Conservation (phyloP, 1,139 yeast species). For the Barnettozyma hawaiiensis region DNA sequence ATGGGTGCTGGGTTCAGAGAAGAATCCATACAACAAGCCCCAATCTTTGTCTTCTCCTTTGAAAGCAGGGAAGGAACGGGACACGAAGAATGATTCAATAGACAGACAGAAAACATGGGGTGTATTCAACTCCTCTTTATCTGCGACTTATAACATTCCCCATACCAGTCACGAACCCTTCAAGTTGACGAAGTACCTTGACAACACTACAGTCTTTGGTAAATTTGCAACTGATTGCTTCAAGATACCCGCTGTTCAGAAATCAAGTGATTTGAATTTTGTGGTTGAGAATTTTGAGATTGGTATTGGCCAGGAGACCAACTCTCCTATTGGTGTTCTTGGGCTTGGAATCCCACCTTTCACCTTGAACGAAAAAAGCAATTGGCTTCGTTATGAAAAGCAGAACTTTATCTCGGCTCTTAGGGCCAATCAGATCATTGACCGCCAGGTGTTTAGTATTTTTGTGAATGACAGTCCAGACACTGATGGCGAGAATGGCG, state of each 20-base stretch:
- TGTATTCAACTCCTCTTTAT: constrained; percentile 32
- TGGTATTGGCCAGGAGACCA: constrained; percentile 51
- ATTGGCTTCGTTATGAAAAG: constrained; percentile 28
- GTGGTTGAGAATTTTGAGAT: constrained; percentile 34
- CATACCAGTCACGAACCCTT: constrained; percentile 5
- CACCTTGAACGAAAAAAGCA: constrained; percentile 7
- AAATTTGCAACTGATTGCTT: constrained; percentile 52
- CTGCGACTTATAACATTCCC: constrained; percentile 32
- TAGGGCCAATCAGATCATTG: constrained; percentile 41
- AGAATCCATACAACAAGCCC: constrained; percentile 27
- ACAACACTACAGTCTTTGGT: constrained; percentile 52
- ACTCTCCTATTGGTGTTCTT: constrained; percentile 48
- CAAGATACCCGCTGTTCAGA: constrained; percentile 23
- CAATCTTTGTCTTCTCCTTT: background rate
- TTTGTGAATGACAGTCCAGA: constrained; percentile 35
- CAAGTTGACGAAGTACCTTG: constrained; percentile 29
- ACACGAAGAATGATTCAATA: constrained; percentile 2
- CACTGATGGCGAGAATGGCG: constrained; percentile 32
- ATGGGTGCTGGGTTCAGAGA: constrained; percentile 42
- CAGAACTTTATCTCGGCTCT: constrained; percentile 52
- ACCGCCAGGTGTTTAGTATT: constrained; percentile 47
- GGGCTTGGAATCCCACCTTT: constrained; percentile 40
- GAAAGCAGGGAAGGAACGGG: background rate
- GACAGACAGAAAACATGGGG: constrained; percentile 34
- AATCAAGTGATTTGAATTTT: constrained; percentile 31